Evolutionary conservation across 768 basidiomycete species (phyloP), one percentile per base, ranked within the genome.

Genomic region (Pleurotus salmoneostramineus): DNA sequence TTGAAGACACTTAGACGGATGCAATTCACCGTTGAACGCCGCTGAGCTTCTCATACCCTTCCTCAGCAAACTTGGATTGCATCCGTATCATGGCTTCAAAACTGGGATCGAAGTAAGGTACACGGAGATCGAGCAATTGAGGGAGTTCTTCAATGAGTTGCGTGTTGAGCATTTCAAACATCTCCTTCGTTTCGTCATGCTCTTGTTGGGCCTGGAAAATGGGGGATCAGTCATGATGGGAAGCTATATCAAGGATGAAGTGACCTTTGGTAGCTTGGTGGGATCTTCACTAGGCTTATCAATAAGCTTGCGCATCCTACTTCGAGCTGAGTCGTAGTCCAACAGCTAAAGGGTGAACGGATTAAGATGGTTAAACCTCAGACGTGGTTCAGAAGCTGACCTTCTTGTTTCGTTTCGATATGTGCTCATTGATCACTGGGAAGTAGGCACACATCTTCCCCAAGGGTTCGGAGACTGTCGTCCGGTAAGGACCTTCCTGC

Each of bases 81-180:
- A 97, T 92, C 33, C 97, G 84, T 62, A 95, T 94, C 96, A 98
- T 98, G 47, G 96, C 93, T 74, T 98, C 97, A 69, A 98, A 98
- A 63, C 91, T 95, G 4, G 97, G 97, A 71, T 98, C 97, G 62
- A 98, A 95, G 79, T 93, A 99, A 0, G 97, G 97, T 27, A 99
- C 91, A 40, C 97, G 91, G 15, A 98, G 84, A 66, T 98, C 95
- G 50, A 98, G 83, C 43, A 99, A 76, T 63, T 95, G 87, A 0
- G 97, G 97, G 12, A 99, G 79, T 65, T 98, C 97, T 31, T 79
- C 73, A 63, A 96, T 89, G 65, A 98, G 85, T 65, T 98, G 94
- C 42, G 91, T 86, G 69, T 99, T 98, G 63, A 99, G 80, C 67
- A 93, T 73, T 59, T 96, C 91, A 69, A 95, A 99, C 52, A 97